Percentiles rank a stretch among this genome's conserved stretches.
These are phyloP conservation scores for Penicillium sp. DNA, from an alignment of 2,329 filamentous ascomycete genomes.

Conservation along the genomic window DNA sequence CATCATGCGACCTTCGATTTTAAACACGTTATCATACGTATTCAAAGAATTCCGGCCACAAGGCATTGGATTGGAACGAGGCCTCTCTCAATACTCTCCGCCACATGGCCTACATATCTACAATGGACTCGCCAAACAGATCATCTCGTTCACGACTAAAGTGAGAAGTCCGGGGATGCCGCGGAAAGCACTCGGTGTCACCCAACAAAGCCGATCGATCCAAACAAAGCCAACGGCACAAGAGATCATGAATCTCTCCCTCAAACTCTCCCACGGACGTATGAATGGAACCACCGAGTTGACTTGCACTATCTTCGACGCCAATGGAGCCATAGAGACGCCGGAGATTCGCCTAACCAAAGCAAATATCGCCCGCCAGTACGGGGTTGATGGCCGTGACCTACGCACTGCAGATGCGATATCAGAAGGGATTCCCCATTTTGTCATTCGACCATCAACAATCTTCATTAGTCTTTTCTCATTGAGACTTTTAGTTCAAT, in stretches of 20 bases:
- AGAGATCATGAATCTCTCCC: slow-evolving; percentile 19
- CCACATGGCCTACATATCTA: not conserved
- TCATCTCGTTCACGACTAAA: not conserved
- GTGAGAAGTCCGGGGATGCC: not conserved
- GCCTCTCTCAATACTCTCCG: not conserved
- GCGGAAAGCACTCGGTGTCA: not conserved
- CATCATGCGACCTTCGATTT: not conserved
- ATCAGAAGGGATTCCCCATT: slow-evolving; percentile 43
- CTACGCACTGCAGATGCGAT: slow-evolving; percentile 43
- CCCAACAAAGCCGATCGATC: not conserved
- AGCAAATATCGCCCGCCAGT: slow-evolving; percentile 27
- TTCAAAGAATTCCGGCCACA: not conserved
- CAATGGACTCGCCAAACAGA: not conserved
- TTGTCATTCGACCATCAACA: slow-evolving; percentile 41
- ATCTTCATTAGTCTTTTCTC: slow-evolving; percentile 46
- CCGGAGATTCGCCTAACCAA: slow-evolving; percentile 23
- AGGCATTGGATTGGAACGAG: not conserved
- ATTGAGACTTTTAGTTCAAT: slow-evolving; percentile 44
- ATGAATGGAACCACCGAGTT: slow-evolving; percentile 25
- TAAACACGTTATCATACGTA: not conserved
- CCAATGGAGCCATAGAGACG: slow-evolving; percentile 6
- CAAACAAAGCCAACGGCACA: slow-evolving; percentile 9
- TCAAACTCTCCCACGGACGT: slow-evolving; percentile 19
- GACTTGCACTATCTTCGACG: slow-evolving; percentile 18
- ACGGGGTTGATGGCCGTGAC: slow-evolving; percentile 38